Conservation (phyloP, 768 basidiomycete genomes). For the Tulasnella calospora region DNA sequence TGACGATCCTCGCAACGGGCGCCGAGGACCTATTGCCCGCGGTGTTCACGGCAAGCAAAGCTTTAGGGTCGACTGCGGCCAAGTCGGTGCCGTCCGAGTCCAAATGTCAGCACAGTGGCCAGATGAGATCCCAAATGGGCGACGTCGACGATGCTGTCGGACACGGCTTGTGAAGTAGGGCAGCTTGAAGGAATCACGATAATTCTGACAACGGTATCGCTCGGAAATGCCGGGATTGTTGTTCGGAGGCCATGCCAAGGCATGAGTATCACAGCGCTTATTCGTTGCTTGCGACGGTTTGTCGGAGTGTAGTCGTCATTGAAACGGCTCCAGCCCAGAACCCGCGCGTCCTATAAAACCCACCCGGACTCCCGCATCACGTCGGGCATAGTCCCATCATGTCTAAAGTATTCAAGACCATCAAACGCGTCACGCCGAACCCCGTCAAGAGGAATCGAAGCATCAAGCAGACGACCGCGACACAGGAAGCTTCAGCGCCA, state of each 20-base stretch:
- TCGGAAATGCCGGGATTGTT: background rate
- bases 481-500: background rate
- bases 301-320: background rate
- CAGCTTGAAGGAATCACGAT: background rate
- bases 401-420: conserved; percentile 3
- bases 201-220: background rate
- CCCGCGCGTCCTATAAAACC: conserved; percentile 2
- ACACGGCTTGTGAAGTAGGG: background rate
- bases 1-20: background rate
- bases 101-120: background rate
- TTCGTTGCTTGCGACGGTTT: background rate
- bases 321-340: conserved; percentile 4
- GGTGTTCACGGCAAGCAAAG: background rate
- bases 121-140: no score
- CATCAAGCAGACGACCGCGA: background rate
- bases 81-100: background rate
- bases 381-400: background rate
- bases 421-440: conserved; percentile 17
- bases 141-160: background rate
- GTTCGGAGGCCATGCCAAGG: background rate
- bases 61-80: background rate
- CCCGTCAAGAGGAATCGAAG: conserved; percentile 10
- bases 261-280: background rate
- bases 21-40: background rate
- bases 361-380: background rate